Base-by-base conservation (phyloP, 139 green algal genomes). In the Zygnema cylindricum region DNA sequence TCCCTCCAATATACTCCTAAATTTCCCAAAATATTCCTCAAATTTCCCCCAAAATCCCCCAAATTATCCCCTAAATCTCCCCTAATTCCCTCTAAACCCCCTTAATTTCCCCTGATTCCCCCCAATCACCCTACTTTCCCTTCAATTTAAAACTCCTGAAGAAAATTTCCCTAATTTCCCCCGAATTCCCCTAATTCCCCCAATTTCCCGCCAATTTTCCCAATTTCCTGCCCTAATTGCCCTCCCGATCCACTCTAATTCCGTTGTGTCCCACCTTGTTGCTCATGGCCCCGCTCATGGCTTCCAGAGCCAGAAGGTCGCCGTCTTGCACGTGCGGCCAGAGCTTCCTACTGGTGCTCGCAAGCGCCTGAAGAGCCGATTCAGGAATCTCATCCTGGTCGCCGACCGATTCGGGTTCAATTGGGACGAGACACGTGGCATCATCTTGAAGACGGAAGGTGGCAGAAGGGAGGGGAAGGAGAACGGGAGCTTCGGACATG, bases 241-340 rank as follows among this genome's bases (percentile, higher is more conserved):
- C 49, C 7, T 25, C 49, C 16, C 7, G 7, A 16, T 63, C 49
- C 49, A 16, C 7, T 63, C 49, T 16, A 63, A 16, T 16, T n/a
- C n/a, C n/a, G n/a, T n/a, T n/a, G n/a, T 7, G 49, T 7, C 49
- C 49, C 69, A 88, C 82, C 82, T 88, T 88, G 41, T 88, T 88
- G 71, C 73, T 88, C 82, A 88, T 82, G 33, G 82, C 82, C 7
- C 16, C 82, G 3, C 16, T 85, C 3, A 88, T 16, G 16, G 2
- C 73, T 22, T 63, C 7, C 49, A 63, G 7, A 16, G 16, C 49
- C 49, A 63, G 49, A 7, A 63, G 7, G 49, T 7, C 49, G 7
- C 49, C 49, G 16, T 7, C 7, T 16, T 63, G 49, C 49, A 63
- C 49, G 7, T 63, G 7, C 7, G 49, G 49, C 49, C 49, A 63